Percentiles rank a stretch among this genome's conserved stretches.
Conservation (phyloP, 371 early-diverging fungal species). For the Rhizopus arrhizus region DNA sequence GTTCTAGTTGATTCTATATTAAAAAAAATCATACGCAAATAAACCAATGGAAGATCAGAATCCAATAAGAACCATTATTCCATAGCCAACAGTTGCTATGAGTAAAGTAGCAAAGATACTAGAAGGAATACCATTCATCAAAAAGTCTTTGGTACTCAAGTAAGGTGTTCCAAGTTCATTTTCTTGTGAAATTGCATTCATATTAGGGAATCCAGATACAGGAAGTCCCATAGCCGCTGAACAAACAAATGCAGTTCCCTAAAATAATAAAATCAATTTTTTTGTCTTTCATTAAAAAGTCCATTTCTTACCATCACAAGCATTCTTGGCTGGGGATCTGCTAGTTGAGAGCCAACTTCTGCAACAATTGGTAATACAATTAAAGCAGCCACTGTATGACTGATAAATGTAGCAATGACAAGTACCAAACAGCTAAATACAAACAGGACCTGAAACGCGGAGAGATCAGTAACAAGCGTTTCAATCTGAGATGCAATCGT, state of each 20-base stretch:
- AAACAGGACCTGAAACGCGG: conserved; percentile 69
- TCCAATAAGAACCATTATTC: conserved; percentile 56
- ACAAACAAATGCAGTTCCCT: conserved; percentile 75
- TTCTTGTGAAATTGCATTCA: conserved; percentile 80
- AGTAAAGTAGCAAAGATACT: conserved; percentile 62
- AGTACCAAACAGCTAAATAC: conserved; percentile 71
- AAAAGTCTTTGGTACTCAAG: conserved; percentile 71
- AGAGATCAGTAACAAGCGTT: conserved; percentile 61
- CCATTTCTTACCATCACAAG: conserved; percentile 75
- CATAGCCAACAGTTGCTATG: conserved; percentile 63
- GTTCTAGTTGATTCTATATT: too few relatives aligned
- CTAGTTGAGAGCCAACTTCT: conserved; percentile 70
- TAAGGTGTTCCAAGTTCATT: conserved; percentile 75
- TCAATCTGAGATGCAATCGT: conserved; percentile 76
- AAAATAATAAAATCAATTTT: not conserved
- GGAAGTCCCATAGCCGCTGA: conserved; percentile 86
- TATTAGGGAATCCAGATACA: conserved; percentile 82
- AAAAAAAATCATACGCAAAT: not conserved
- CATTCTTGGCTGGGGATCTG: conserved; percentile 85
- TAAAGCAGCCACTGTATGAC: conserved; percentile 91
- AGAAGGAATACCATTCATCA: conserved; percentile 65
- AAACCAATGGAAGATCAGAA: conserved; percentile 27
- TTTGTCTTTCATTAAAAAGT: not conserved
- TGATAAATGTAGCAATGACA: conserved; percentile 89
- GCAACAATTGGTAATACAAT: conserved; percentile 84